These are phyloP conservation scores for Fraxinus paxiana DNA, from an alignment of 305 asterid species.

Conservation along the genomic window DNA sequence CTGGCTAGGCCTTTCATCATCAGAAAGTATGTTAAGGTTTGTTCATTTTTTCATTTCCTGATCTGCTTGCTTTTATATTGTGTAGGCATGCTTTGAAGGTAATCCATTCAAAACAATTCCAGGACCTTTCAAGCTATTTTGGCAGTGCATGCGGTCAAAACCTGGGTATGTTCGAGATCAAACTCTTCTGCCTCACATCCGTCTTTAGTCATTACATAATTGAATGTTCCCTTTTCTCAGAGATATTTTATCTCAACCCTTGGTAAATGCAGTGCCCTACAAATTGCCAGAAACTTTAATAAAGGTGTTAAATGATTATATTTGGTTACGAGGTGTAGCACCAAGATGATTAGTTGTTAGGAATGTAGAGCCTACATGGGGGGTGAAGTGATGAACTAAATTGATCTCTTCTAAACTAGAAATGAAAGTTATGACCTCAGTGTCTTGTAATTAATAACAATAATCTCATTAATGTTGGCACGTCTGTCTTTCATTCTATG, in stretches of 20 bases:
- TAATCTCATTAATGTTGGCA: neutral
- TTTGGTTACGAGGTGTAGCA: neutral
- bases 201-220: neutral
- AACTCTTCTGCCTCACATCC: neutral
- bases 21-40: neutral
- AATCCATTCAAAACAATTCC: slow-evolving; percentile 95
- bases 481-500: neutral
- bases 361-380: neutral
- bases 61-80: neutral
- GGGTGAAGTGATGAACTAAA: neutral
- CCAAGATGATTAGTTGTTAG: neutral
- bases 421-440: neutral
- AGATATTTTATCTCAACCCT: neutral
- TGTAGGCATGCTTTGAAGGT: slow-evolving; percentile 92
- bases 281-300: neutral
- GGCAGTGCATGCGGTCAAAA: slow-evolving; percentile 92
- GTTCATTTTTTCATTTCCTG: neutral
- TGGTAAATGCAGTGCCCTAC: neutral
- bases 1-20: neutral
- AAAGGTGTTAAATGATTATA: neutral
- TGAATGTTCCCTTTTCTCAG: slow-evolving; percentile 9
- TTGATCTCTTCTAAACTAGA: neutral
- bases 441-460: neutral
- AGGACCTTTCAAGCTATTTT: slow-evolving; percentile 91
- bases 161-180: slow-evolving; percentile 59